Evolutionary conservation across 768 basidiomycete species (phyloP).

Genomic region (Amanita muscaria): DNA sequence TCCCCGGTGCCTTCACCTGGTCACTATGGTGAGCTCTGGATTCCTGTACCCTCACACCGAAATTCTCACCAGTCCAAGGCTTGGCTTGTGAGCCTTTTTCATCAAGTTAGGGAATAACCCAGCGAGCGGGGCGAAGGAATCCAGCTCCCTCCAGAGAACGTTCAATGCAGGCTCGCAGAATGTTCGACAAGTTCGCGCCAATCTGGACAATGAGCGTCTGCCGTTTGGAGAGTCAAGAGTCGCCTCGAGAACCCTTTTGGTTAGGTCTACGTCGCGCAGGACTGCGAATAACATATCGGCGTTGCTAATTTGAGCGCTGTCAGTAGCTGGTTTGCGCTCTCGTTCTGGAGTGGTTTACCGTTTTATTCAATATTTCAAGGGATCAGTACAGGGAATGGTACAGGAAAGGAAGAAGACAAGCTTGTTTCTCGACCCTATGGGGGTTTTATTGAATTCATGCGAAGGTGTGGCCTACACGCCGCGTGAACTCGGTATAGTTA

Average conservation of each 20-base stretch:
- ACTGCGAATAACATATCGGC: slow-evolving; percentile 43
- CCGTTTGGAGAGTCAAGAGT: slow-evolving; percentile 52
- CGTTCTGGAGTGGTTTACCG: no score
- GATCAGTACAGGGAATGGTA: no score
- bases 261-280: slow-evolving; percentile 54
- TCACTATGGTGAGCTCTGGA: slow-evolving; percentile 1
- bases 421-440: neutral
- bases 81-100: slow-evolving; percentile 64
- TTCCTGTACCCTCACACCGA: neutral
- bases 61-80: slow-evolving; percentile 62
- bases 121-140: slow-evolving; percentile 64
- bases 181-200: slow-evolving; percentile 70
- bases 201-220: slow-evolving; percentile 55
- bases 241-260: slow-evolving; percentile 38
- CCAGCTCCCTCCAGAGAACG: slow-evolving; percentile 70
- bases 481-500: neutral
- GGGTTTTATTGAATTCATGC: neutral
- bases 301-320: slow-evolving; percentile 17
- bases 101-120: slow-evolving; percentile 64
- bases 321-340: neutral
- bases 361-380: no score
- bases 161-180: slow-evolving; percentile 64
- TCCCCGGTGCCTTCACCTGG: slow-evolving; percentile 52
- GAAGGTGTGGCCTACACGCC: slow-evolving; percentile 5
- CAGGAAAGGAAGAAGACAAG: slow-evolving; percentile 2